phyloP scores from a whole-genome alignment of 2,329 filamentous ascomycete species.

The Pseudogymnoascus sp. region DNA sequence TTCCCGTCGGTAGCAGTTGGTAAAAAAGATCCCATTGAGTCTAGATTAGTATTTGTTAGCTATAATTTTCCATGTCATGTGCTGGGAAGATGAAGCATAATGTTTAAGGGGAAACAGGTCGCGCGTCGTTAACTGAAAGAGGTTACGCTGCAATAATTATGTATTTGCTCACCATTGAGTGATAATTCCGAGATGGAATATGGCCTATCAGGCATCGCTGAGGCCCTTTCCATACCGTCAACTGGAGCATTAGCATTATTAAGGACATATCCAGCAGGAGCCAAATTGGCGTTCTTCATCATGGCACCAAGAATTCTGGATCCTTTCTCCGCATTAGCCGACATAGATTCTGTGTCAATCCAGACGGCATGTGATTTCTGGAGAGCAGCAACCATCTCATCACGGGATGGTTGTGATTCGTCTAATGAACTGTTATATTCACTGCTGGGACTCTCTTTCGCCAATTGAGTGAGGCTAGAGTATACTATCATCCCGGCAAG shows the following conservation, averaged over 20 bases:
- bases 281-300: slow-evolving; percentile 18
- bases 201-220: not conserved
- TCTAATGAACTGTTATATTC: not conserved
- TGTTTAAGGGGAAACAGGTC: no score
- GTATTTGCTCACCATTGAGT: slow-evolving; percentile 11
- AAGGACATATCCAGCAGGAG: not conserved
- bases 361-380: slow-evolving; percentile 20
- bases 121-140: no score
- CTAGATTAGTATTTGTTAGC: not conserved
- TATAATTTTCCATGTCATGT: not conserved
- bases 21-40: not conserved
- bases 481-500: slow-evolving; percentile 56
- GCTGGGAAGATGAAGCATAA: not conserved
- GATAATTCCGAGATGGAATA: slow-evolving; percentile 12
- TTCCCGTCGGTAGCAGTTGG: not conserved
- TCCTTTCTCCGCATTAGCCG: slow-evolving; percentile 17
- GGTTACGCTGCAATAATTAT: not conserved
- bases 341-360: slow-evolving; percentile 10
- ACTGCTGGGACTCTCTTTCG: slow-evolving; percentile 8
- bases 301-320: slow-evolving; percentile 17
- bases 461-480: slow-evolving; percentile 29
- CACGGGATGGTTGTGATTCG: not conserved
- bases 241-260: not conserved
- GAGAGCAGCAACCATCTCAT: slow-evolving; percentile 16
- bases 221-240: not conserved